phyloP scores from a whole-genome alignment of 208 protist genomes.

The Endotrypanum monterogeii region DNA sequence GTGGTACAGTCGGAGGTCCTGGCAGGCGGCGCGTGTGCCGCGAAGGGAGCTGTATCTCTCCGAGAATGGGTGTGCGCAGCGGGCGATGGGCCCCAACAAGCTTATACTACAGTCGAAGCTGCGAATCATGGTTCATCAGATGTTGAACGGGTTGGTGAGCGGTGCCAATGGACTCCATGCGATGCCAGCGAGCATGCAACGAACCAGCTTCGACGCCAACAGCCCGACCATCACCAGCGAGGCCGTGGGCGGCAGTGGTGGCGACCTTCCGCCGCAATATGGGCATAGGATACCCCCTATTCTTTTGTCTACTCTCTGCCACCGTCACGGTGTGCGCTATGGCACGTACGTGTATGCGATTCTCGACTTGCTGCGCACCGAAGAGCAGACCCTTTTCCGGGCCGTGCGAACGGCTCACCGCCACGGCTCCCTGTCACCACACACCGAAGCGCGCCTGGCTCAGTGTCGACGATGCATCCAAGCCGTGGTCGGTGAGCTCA shows the following conservation, averaged over 20 bases:
- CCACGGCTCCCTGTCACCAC: constrained; percentile 36
- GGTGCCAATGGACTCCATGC: not conserved
- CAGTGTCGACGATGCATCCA: constrained; percentile 47
- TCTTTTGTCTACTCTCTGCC: constrained; percentile 45
- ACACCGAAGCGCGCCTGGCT: constrained; percentile 37
- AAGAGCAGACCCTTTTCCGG: constrained; percentile 39
- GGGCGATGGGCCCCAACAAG: constrained; percentile 39
- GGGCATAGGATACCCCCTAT: constrained; percentile 26
- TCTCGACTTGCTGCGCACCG: constrained; percentile 39
- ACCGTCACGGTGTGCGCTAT: constrained; percentile 51
- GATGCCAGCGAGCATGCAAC: constrained; percentile 1
- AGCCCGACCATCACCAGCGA: not conserved
- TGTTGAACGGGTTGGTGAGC: constrained; percentile 37
- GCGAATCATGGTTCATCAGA: constrained; percentile 41
- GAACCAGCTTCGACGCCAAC: not conserved
- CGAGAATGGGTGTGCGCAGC: constrained; percentile 34
- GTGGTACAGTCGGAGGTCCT: constrained; percentile 33
- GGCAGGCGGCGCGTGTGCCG: constrained; percentile 32
- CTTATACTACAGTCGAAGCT: constrained; percentile 50
- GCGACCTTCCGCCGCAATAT: not conserved
- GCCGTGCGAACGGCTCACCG: constrained; percentile 36
- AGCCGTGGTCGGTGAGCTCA: constrained; percentile 44
- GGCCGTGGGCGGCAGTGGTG: not conserved
- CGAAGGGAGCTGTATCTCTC: constrained; percentile 41
- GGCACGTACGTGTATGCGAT: constrained; percentile 55